phyloP scores from a whole-genome alignment of 345 rosid genomes.

The Raphanus raphanistrum region DNA sequence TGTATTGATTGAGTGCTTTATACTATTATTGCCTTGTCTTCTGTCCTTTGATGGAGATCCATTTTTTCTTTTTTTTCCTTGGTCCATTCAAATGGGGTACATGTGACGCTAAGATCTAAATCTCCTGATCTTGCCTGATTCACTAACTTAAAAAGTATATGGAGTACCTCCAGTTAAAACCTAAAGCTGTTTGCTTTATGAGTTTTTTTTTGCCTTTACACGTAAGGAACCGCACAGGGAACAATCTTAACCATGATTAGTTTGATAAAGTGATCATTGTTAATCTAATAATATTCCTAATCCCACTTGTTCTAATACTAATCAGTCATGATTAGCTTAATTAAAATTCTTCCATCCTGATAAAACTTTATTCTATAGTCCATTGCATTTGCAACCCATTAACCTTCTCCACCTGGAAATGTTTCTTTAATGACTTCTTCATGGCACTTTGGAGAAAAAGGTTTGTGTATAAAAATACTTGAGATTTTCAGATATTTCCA shows the following conservation, averaged over 20 bases:
- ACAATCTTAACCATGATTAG: conserved; percentile 43
- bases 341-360: conserved; percentile 24
- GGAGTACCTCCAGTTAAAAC: conserved; percentile 34
- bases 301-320: conserved; percentile 38
- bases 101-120: conserved; percentile 32
- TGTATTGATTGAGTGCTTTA: conserved; percentile 23
- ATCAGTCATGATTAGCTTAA: conserved; percentile 33
- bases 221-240: conserved; percentile 36
- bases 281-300: conserved; percentile 28
- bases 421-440: conserved; percentile 40
- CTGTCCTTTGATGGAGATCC: too few species aligned
- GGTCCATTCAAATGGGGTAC: conserved; percentile 22
- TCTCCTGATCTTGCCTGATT: conserved; percentile 34
- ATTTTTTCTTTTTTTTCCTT: too few species aligned
- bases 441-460: conserved; percentile 29
- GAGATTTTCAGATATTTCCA: neutral
- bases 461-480: conserved; percentile 36
- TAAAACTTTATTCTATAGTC: conserved; percentile 17
- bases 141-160: conserved; percentile 26
- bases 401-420: conserved; percentile 38
- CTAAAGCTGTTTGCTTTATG: conserved; percentile 36
- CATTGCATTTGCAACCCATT: conserved; percentile 39
- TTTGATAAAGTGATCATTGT: conserved; percentile 27
- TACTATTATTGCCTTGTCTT: neutral
- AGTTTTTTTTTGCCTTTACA: conserved; percentile 38